A percentile compares a stretch with the other conserved stretches of the same genome.
Evolutionary conservation across 2,329 filamentous ascomycete species (phyloP).

Genomic region (Aspergillus ruber): DNA sequence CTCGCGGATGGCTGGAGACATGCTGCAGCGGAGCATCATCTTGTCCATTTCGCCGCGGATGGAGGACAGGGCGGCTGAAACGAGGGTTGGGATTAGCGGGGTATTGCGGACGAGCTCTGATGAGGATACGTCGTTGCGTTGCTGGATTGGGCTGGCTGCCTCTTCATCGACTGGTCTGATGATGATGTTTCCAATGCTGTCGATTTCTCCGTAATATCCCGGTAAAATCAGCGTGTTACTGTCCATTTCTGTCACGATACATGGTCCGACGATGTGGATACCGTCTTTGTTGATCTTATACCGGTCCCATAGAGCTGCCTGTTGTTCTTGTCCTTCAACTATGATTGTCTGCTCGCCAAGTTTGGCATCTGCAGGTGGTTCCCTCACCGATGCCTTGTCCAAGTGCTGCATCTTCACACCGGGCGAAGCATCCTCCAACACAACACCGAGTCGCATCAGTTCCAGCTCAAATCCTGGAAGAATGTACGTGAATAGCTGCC

Average conservation of each 20-base stretch:
- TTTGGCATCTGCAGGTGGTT: slow-evolving; percentile 16
- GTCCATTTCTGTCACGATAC: slow-evolving; percentile 47
- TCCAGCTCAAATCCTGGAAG: slow-evolving; percentile 42
- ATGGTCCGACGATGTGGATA: slow-evolving; percentile 38
- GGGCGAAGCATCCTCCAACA: slow-evolving; percentile 38
- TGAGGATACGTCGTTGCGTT: slow-evolving; percentile 33
- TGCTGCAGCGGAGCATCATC: slow-evolving; percentile 46
- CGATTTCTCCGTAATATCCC: slow-evolving; percentile 42
- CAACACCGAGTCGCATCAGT: slow-evolving; percentile 43
- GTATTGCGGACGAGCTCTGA: slow-evolving; percentile 31
- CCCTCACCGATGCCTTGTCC: slow-evolving; percentile 18
- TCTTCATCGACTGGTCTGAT: slow-evolving; percentile 36
- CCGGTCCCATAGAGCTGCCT: slow-evolving; percentile 43
- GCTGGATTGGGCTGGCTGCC: slow-evolving; percentile 8
- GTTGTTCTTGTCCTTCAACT: slow-evolving; percentile 34
- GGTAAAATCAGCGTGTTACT: slow-evolving; percentile 47
- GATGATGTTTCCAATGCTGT: slow-evolving; percentile 45
- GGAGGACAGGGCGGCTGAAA: slow-evolving; percentile 41
- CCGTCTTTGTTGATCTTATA: slow-evolving; percentile 35
- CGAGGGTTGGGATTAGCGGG: slow-evolving; percentile 40
- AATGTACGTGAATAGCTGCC: slow-evolving; percentile 43
- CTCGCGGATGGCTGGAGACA: slow-evolving; percentile 47
- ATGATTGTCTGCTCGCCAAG: slow-evolving; percentile 32
- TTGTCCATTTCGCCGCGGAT: slow-evolving; percentile 47
- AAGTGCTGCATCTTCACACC: slow-evolving; percentile 34